Evolutionary conservation across 495 filamentous ascomycete genomes (phyloP).

Genomic region (Diplogelasinospora grovesii): DNA sequence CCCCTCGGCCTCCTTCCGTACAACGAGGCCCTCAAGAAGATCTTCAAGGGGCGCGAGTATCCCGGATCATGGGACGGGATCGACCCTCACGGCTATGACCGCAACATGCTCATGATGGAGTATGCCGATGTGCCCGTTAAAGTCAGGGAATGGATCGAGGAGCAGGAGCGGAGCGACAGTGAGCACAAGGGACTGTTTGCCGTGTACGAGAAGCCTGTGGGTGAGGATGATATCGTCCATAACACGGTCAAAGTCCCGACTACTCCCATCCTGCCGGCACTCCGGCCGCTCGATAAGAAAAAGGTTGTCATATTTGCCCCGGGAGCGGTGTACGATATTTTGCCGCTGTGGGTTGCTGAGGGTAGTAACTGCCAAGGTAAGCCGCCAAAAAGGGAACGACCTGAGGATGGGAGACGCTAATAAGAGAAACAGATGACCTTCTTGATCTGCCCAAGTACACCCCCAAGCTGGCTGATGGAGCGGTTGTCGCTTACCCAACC

Average conservation of each 20-base stretch:
- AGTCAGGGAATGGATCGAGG: conserved; percentile 34
- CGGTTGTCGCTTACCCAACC: conserved; percentile 26
- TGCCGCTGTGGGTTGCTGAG: conserved; percentile 31
- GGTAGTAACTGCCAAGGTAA: conserved; percentile 25
- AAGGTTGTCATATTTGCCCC: conserved; percentile 28
- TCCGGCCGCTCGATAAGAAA: conserved; percentile 16
- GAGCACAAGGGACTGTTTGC: conserved; percentile 25
- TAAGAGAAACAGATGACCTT: conserved; percentile 13
- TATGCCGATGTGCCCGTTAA: conserved; percentile 23
- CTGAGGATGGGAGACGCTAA: too few species aligned
- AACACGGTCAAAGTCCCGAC: conserved; percentile 13
- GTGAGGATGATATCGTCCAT: conserved; percentile 2
- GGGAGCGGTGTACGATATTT: conserved; percentile 24
- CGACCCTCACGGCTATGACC: conserved; percentile 32
- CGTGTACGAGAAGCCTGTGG: conserved; percentile 14
- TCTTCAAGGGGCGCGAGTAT: conserved; percentile 25
- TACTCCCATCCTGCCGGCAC: conserved; percentile 10
- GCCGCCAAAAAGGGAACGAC: conserved; percentile 1
- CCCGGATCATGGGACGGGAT: conserved; percentile 32
- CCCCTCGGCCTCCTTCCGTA: conserved; percentile 22
- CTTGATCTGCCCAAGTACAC: conserved; percentile 25
- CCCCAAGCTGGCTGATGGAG: conserved; percentile 16
- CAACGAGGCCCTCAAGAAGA: conserved; percentile 22
- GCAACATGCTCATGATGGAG: conserved; percentile 26
- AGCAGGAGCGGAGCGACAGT: conserved; percentile 20